Conservation (phyloP, 768 basidiomycete species). For the Lentinula detonsa region DNA sequence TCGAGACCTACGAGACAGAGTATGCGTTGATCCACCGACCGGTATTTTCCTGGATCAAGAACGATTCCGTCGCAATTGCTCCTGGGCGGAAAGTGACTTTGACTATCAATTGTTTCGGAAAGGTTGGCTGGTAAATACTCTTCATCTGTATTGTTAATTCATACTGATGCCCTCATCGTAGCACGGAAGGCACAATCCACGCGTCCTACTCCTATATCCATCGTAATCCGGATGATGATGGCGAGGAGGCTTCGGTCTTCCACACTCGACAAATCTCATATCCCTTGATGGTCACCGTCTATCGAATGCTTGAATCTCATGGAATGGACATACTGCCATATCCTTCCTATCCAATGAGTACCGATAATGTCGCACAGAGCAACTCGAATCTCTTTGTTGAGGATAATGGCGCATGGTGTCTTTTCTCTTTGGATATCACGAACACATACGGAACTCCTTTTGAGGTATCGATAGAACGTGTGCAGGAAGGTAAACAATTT, state of each 20-base stretch:
- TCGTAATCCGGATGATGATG: constrained; percentile 25
- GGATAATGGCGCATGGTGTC: constrained; percentile 67
- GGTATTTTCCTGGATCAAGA: constrained; percentile 71
- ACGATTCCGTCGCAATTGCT: constrained; percentile 43
- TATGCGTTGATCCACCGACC: constrained; percentile 71
- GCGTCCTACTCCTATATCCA: constrained; percentile 77
- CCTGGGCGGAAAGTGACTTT: constrained; percentile 70
- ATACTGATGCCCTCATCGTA: constrained; percentile 24
- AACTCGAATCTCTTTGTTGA: constrained; percentile 30
- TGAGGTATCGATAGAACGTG: constrained; percentile 72
- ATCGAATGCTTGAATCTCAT: constrained; percentile 88
- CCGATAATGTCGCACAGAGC: constrained; percentile 12
- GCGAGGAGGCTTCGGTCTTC: constrained; percentile 41
- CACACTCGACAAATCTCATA: constrained; percentile 84
- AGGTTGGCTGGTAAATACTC: constrained; percentile 79
- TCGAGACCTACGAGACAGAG: constrained; percentile 89
- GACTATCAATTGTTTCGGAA: constrained; percentile 75
- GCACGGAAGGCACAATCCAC: constrained; percentile 73
- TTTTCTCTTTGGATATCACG: constrained; percentile 85
- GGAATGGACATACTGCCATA: constrained; percentile 78
- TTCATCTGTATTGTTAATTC: not conserved
- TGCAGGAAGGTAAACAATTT: constrained; percentile 45
- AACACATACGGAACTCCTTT: constrained; percentile 92
- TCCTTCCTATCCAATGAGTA: constrained; percentile 22
- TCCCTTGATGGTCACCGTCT: constrained; percentile 90